phyloP scores from a whole-genome alignment of 345 rosid genomes.

The Eutrema heterophyllum region DNA sequence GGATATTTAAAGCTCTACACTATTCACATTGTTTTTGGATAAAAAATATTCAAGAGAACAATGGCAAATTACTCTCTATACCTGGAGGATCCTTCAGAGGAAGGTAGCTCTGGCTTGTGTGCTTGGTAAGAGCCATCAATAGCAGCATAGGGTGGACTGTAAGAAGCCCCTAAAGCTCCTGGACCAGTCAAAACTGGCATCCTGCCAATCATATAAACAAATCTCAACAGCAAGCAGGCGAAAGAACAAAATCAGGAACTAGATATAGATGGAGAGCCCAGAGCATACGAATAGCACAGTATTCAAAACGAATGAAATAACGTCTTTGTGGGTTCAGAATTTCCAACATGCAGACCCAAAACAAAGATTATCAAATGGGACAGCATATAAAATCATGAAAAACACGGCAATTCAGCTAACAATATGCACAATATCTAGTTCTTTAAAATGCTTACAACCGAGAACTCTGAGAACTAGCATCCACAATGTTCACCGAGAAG shows the following conservation, averaged over 20 bases:
- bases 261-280: neutral
- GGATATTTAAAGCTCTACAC: neutral
- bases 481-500: conserved; percentile 1
- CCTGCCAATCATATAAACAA: conserved; percentile 48
- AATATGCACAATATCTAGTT: neutral
- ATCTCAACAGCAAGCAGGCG: neutral
- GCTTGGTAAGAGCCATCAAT: conserved; percentile 51
- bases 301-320: neutral
- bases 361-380: neutral
- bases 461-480: conserved; percentile 7
- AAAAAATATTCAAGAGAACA: neutral
- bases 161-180: conserved; percentile 77
- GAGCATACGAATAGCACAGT: neutral
- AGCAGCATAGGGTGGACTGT: conserved; percentile 72
- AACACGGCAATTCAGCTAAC: neutral
- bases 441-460: neutral
- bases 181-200: conserved; percentile 83
- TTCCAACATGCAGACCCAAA: neutral
- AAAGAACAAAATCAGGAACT: conserved; percentile 3
- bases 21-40: neutral
- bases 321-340: neutral
- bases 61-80: conserved; percentile 19
- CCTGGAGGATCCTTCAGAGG: conserved; percentile 72
- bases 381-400: neutral
- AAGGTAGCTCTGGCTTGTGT: conserved; percentile 47